A percentile compares a stretch with the other conserved stretches of the same genome.
These are phyloP conservation scores for Rhodotorula babjevae DNA, from an alignment of 768 basidiomycete genomes.

Conservation along the genomic window DNA sequence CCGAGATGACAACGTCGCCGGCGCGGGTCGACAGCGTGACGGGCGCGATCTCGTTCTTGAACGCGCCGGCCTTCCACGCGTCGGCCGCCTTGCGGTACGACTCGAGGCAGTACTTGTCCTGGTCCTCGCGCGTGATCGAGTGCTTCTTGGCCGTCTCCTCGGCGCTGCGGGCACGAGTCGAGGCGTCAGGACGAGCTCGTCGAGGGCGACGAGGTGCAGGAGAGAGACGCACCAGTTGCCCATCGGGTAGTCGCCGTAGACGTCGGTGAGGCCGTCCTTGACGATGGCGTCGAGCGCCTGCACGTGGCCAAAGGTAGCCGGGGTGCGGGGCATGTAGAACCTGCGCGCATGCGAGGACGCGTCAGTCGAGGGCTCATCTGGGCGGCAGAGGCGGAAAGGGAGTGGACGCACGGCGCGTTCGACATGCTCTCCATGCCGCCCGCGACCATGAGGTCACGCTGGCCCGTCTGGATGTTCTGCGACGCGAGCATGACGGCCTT, in stretches of 20 bases:
- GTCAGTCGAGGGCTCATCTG: background rate
- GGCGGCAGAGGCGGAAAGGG: background rate
- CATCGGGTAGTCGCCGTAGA: slow-evolving; percentile 97
- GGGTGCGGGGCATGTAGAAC: slow-evolving; percentile 49
- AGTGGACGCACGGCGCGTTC: slow-evolving; percentile 78
- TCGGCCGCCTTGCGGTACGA: slow-evolving; percentile 89
- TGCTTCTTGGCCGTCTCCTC: slow-evolving; percentile 78
- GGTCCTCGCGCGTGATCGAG: slow-evolving; percentile 74
- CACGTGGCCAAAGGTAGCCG: slow-evolving; percentile 73
- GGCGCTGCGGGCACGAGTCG: slow-evolving; percentile 48
- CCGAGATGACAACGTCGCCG: slow-evolving; percentile 70
- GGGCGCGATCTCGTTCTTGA: slow-evolving; percentile 80
- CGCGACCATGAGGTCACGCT: slow-evolving; percentile 78
- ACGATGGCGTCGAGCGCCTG: slow-evolving; percentile 80
- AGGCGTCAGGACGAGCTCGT: background rate
- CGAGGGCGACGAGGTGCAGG: background rate
- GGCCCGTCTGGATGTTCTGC: slow-evolving; percentile 81
- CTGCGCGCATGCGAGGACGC: slow-evolving; percentile 35
- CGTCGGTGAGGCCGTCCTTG: slow-evolving; percentile 90
- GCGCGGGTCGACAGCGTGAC: slow-evolving; percentile 90
- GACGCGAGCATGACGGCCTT: slow-evolving; percentile 91
- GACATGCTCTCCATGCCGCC: slow-evolving; percentile 99
- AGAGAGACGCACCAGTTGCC: slow-evolving; percentile 63
- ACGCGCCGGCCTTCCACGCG: slow-evolving; percentile 82
- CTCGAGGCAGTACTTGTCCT: slow-evolving; percentile 86